phyloP scores from a whole-genome alignment of 352 stramenopile species.

The Phytophthora citrophthora region DNA sequence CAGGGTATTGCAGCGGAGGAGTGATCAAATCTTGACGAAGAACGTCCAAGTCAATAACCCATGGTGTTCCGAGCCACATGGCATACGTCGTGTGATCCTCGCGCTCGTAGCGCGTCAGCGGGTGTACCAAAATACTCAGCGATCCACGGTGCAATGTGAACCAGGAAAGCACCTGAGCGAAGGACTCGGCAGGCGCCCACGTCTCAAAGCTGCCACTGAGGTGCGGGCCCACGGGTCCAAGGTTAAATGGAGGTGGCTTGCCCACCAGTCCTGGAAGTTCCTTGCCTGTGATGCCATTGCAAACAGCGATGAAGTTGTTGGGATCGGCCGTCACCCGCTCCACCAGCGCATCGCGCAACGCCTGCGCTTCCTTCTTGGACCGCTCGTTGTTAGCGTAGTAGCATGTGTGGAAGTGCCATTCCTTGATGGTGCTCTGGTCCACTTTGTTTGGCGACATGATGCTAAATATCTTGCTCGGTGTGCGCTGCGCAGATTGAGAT shows the following conservation, averaged over 20 bases:
- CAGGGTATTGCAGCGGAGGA: constrained; percentile 55
- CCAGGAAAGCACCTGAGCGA: constrained; percentile 62
- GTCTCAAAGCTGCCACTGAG: constrained; percentile 73
- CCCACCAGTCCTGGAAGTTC: constrained; percentile 41
- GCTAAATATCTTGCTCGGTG: neutral
- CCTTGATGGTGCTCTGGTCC: constrained; percentile 44
- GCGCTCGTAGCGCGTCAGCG: constrained; percentile 63
- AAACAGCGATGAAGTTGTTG: constrained; percentile 68
- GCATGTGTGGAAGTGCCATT: constrained; percentile 84
- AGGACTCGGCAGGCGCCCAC: constrained; percentile 69
- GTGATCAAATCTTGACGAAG: constrained; percentile 43
- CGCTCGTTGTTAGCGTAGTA: constrained; percentile 58
- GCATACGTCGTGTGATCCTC: constrained; percentile 62
- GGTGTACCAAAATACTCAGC: constrained; percentile 70
- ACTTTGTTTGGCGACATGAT: constrained; percentile 22
- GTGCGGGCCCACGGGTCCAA: constrained; percentile 61
- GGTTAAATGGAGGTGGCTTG: constrained; percentile 57
- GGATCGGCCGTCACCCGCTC: constrained; percentile 43
- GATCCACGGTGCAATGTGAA: constrained; percentile 69
- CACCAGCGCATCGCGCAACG: constrained; percentile 55
- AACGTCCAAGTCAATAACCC: constrained; percentile 44
- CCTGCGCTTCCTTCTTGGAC: constrained; percentile 46
- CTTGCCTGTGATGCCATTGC: constrained; percentile 45
- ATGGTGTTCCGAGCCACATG: constrained; percentile 58
- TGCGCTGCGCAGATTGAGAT: neutral